A percentile compares a stretch with the other conserved stretches of the same genome.
phyloP scores from a whole-genome alignment of 225 moss, liverwort and hornwort genomes.

The Climacium dendroides region DNA sequence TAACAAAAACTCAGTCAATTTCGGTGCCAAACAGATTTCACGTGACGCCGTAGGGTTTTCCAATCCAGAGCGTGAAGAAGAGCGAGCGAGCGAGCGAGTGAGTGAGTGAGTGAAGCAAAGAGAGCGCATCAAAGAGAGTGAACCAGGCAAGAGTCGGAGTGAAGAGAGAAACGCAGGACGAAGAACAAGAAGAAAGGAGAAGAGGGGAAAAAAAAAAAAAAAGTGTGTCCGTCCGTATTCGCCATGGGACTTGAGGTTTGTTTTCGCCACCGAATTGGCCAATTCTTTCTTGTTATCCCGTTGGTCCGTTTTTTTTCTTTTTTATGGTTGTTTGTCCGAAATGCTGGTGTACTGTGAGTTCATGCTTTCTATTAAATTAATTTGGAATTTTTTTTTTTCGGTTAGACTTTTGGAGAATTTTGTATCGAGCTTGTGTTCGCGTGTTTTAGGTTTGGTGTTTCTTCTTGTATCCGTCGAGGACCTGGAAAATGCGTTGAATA shows the following conservation, averaged over 20 bases:
- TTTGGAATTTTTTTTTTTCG: neutral
- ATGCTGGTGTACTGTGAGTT: neutral
- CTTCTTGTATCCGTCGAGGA: neutral
- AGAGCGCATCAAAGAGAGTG: neutral
- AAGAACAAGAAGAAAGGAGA: too few species aligned
- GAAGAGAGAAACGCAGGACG: neutral
- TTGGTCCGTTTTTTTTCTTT: neutral
- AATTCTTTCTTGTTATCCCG: too few species aligned
- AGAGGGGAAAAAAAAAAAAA: neutral
- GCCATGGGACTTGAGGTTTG: conserved; percentile 9
- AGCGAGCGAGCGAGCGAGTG: too few species aligned
- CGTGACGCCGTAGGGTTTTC: neutral
- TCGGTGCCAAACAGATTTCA: neutral
- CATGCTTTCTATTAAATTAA: neutral
- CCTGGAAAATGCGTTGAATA: neutral
- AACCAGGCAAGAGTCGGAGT: neutral
- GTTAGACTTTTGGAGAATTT: neutral
- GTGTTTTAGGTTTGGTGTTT: neutral
- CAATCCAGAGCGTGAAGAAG: neutral
- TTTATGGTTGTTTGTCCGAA: neutral
- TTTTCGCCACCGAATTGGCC: neutral
- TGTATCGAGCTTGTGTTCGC: neutral
- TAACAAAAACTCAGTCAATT: neutral
- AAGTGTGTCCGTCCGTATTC: neutral
- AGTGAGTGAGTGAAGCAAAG: neutral